Conservation (phyloP, 2,329 filamentous ascomycete species). For the Nigrograna mackinnonii region DNA sequence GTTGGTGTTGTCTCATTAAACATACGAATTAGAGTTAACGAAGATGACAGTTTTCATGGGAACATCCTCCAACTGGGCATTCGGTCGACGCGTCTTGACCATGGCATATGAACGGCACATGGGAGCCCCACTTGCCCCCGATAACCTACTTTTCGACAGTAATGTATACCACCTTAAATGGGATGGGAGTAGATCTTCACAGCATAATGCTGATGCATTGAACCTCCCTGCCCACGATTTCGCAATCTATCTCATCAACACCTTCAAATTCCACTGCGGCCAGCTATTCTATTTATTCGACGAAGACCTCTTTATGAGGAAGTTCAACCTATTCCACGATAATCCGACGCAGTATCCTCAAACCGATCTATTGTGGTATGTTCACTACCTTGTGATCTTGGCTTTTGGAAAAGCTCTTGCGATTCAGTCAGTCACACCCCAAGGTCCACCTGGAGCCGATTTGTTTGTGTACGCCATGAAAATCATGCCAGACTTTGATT, state of each 20-base stretch:
- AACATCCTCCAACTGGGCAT: background rate
- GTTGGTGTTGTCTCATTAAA: background rate
- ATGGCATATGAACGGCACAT: background rate
- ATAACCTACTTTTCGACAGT: background rate
- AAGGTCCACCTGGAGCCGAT: background rate
- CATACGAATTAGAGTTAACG: background rate
- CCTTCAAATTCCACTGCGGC: background rate
- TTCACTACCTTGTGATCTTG: background rate
- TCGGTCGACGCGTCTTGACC: background rate
- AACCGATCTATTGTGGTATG: background rate
- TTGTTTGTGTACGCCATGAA: background rate
- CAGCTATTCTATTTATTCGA: background rate
- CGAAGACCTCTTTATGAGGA: background rate
- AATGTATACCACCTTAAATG: background rate
- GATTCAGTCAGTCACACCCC: background rate
- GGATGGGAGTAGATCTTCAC: background rate
- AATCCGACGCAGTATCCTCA: background rate
- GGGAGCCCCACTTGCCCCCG: background rate
- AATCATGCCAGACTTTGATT: background rate
- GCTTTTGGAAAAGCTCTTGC: background rate
- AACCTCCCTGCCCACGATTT: background rate
- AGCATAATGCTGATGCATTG: constrained; percentile 2
- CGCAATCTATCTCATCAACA: background rate
- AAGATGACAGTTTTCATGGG: background rate
- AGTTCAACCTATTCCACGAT: constrained; percentile 8